Base-by-base conservation (phyloP, 2,329 filamentous ascomycete genomes). In the Zymoseptoria crescenta region DNA sequence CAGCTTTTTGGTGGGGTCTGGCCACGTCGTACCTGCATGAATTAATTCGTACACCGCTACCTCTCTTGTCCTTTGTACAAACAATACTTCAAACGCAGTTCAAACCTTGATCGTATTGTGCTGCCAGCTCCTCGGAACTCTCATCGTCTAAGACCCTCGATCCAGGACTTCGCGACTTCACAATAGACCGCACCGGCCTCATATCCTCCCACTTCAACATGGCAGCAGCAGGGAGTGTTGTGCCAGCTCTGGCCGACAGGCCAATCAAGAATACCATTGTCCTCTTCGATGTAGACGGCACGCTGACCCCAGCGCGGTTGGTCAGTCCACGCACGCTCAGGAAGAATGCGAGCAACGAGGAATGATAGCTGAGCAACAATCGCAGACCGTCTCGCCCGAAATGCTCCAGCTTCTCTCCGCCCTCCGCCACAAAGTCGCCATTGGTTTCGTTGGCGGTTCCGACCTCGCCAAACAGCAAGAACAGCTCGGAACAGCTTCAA, bases 211-310 rank as follows among this genome's bases (percentile, higher is more conserved):
- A 58, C 55, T 49, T 60, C 41, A 54, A 35, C 52, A 70, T 68
- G 64, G 66, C 69, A 70, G 68, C 72, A 65, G 76, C 75, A 57
- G 74, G 70, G 59, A 72, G 74, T 59, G 65, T 80, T 57, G 89
- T 87, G 76, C 87, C 91, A 58, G 84, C 91, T 63, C 84, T 97
- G 66, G 83, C 87, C 74, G 81, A 93, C 70, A 90, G 94, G 67
- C 89, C 90, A 50, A 79, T 96, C 75, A 90, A 92, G 79, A 91
- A 94, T 81, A 97, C 93, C 65, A 89, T 99, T 76, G 87, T 85
- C 72, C 87, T 99, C 64, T 99, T 99, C 77, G 94, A 99, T 77
- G 94, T 99, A 61, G 94, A 99, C 74, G 89, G 85, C 71, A 96
- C 94, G 29, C 84, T 99, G 67, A 94, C 91, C 16, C 88, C 86